A percentile compares a stretch with the other conserved stretches of the same genome.
These are phyloP conservation scores for Ceratocystis eucalypticola DNA, from an alignment of 2,329 filamentous ascomycete genomes.

Conservation along the genomic window DNA sequence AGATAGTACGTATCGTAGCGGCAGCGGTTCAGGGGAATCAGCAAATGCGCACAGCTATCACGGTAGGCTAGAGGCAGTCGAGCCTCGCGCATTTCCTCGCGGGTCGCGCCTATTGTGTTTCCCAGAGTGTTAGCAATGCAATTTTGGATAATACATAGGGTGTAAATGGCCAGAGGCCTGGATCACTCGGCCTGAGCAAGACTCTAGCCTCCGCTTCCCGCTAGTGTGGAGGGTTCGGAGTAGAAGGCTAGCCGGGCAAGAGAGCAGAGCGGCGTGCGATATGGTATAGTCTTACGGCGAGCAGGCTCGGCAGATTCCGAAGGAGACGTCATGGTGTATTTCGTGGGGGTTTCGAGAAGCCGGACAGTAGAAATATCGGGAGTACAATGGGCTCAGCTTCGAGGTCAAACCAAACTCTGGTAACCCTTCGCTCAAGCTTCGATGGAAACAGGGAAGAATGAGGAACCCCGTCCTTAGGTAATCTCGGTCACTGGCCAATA, in stretches of 20 bases:
- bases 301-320: constrained; percentile 8
- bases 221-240: neutral
- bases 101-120: constrained; percentile 49
- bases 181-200: neutral
- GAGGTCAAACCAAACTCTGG: no score
- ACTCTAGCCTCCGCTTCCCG: neutral
- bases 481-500: constrained; percentile 8
- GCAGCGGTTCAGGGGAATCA: constrained; percentile 93
- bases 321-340: constrained; percentile 1
- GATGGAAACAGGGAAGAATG: no score
- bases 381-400: no score
- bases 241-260: neutral
- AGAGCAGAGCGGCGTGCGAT: neutral
- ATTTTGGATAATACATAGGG: neutral
- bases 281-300: constrained; percentile 7
- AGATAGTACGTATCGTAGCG: constrained; percentile 84
- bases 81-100: constrained; percentile 88
- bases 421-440: no score
- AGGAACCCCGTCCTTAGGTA: neutral
- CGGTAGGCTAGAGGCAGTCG: constrained; percentile 80
- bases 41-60: constrained; percentile 85
- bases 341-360: neutral
- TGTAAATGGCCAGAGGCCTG: neutral
- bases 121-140: neutral
- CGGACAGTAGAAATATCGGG: no score